Base-by-base conservation (phyloP, 352 stramenopile species). In the Phytophthora macrochlamydospora region DNA sequence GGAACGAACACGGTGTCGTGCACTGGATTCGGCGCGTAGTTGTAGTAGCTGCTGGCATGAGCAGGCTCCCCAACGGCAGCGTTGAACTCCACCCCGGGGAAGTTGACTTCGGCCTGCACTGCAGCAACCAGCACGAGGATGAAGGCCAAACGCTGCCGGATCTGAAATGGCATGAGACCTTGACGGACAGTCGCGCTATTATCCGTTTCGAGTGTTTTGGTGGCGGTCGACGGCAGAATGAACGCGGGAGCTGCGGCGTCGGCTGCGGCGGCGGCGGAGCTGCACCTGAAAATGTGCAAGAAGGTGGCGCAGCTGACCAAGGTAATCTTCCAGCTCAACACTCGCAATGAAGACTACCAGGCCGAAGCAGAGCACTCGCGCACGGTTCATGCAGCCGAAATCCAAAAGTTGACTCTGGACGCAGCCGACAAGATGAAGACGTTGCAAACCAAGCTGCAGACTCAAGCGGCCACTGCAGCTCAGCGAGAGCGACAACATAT, bases 291-390 rank as follows among this genome's bases (percentile, higher is more conserved):
- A 71, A 97, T 98, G 92, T 96, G 88, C 76, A 98, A 98, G 77
- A 97, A 98, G 78, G 93, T 98, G 59, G 92, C 93, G 51, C 92
- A 97, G 85, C 79, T 98, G 24, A 98, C 93, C 30, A 97, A 97
- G 68, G 93, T 97, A 37, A 97, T 98, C 55, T 97, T 97, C 79
- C 92, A 97, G 63, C 79, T 98, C 51, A 98, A 98, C 71, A 98
- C 92, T 3, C 89, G 91, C 65, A 98, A 98, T 63, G 91, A 98
- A 62, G 92, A 98, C 68, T 89, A 90, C 35, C 75, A 94, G 66
- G 70, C 67, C n/a, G 87, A 92, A 66, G 67, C 91, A 2, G 71
- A 81, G 30, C 76, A 86, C 18, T 53, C 74, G 42, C 71, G 78
- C n/a, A 60, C 54, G 11, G 56, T 66, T 2, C 77, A 92, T 38